Base-by-base conservation (phyloP, 2,329 filamentous ascomycete species). In the Fusarium pilosicola region DNA sequence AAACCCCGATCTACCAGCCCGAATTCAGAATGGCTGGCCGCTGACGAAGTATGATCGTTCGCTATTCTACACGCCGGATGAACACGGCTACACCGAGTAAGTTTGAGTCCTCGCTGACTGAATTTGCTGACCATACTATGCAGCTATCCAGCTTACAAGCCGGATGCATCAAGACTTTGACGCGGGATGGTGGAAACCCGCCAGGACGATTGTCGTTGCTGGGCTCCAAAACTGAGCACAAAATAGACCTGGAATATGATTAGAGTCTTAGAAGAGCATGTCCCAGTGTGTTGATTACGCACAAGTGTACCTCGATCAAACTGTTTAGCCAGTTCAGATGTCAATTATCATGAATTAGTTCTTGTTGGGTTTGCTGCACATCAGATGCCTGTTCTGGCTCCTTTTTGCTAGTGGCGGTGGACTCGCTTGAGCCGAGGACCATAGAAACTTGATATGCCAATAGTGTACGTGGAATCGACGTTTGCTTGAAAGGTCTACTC, bases 21-120 rank as follows among this genome's bases (percentile, higher is more conserved):
- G 75, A 32, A 77, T 77, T n/a, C 39, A 76, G 63, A 77, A 77
- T 28, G 65, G 66, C 13, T 77, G 75, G 75, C 70, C 74, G 8
- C 56, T 77, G 24, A 67, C 55, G 28, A 75, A 74, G 28, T 77
- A 77, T 30, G 74, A 77, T 28, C 62, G 75, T 8, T 66, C 68
- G 14, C 54, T 70, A 18, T 77, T 77, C 48, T 77, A 77, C 20
- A 76, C 74, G 0, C 62, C 68, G 12, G 62, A 62, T 36, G 52
- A 62, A 38, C 68, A 68, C 42, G 75, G 75, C 17, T 77, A 77
- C 18, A 75, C 74, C 4, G 75, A 77, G 74, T 76, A 69, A 58
- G 74, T 44, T 45, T 39, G 18, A 24, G 5, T 9, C 7, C 8
- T 14, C 30, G 5, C 39, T 14, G 5, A 41, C 22, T 26, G 39